Evolutionary conservation across 305 asterid species (phyloP).

Genomic region (Lippia alba): DNA sequence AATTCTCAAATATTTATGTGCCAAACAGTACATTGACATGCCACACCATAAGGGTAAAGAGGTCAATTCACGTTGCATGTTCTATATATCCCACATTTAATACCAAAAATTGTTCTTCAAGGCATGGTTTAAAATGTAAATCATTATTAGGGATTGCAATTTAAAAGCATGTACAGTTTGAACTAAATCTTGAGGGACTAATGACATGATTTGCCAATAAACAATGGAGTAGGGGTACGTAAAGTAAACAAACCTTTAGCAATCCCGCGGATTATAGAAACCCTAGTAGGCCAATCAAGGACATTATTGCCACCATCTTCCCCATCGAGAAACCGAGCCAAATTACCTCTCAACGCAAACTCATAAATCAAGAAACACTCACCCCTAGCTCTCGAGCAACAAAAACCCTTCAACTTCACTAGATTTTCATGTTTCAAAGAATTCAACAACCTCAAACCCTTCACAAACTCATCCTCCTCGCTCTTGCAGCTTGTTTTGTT

Average conservation of each 20-base stretch:
- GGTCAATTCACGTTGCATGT: too few relatives aligned
- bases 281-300: conserved; percentile 85
- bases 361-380: conserved; percentile 84
- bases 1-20: too few relatives aligned
- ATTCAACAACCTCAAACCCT: conserved; percentile 72
- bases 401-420: conserved; percentile 75
- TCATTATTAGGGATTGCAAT: too few relatives aligned
- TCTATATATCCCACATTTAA: too few relatives aligned
- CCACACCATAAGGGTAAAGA: too few relatives aligned
- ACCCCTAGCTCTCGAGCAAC: conserved; percentile 86
- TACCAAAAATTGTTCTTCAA: too few relatives aligned
- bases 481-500: conserved; percentile 78
- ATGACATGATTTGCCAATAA: too few relatives aligned
- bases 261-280: conserved; percentile 80
- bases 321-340: conserved; percentile 67
- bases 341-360: conserved; percentile 70
- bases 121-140: too few relatives aligned
- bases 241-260: conserved; percentile 73
- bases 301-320: conserved; percentile 39
- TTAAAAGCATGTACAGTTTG: too few relatives aligned
- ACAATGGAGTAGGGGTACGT: not conserved
- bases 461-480: conserved; percentile 78
- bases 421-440: conserved; percentile 78
- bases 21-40: too few relatives aligned
- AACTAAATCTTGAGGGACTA: too few relatives aligned